Conservation (phyloP, 495 filamentous ascomycete species). For the Aspergillus cristatus region DNA sequence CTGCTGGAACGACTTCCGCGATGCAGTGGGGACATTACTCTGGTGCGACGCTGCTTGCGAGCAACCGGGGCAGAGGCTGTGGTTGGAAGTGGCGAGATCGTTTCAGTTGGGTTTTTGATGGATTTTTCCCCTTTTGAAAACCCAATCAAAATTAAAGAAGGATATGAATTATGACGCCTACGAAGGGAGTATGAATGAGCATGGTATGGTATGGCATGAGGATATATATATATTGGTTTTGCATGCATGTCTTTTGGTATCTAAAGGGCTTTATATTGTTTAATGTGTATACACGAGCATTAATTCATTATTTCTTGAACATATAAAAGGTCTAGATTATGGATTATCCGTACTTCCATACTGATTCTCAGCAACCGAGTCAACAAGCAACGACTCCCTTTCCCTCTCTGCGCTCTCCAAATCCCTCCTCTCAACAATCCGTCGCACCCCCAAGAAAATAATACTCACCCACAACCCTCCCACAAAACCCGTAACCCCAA, state of each 20-base stretch:
- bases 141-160: neutral
- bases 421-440: conserved; percentile 2
- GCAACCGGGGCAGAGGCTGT: conserved; percentile 18
- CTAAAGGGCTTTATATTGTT: too few species aligned
- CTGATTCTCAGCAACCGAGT: too few species aligned
- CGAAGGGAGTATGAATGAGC: too few species aligned
- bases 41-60: conserved; percentile 33
- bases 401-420: conserved; percentile 11
- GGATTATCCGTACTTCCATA: too few species aligned
- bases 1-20: conserved; percentile 17
- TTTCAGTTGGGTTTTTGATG: neutral
- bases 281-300: too few species aligned
- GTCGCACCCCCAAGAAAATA: conserved; percentile 35
- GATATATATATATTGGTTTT: too few species aligned
- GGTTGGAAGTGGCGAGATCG: conserved; percentile 16
- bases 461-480: conserved; percentile 52
- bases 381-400: conserved; percentile 1
- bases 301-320: too few species aligned
- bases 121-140: neutral
- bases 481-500: conserved; percentile 48
- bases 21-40: conserved; percentile 18
- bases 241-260: too few species aligned
- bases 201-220: too few species aligned
- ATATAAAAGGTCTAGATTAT: too few species aligned
- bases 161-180: conserved; percentile 4